Base-by-base conservation (phyloP, 2,329 filamentous ascomycete genomes). In the Raffaelea albimanens region DNA sequence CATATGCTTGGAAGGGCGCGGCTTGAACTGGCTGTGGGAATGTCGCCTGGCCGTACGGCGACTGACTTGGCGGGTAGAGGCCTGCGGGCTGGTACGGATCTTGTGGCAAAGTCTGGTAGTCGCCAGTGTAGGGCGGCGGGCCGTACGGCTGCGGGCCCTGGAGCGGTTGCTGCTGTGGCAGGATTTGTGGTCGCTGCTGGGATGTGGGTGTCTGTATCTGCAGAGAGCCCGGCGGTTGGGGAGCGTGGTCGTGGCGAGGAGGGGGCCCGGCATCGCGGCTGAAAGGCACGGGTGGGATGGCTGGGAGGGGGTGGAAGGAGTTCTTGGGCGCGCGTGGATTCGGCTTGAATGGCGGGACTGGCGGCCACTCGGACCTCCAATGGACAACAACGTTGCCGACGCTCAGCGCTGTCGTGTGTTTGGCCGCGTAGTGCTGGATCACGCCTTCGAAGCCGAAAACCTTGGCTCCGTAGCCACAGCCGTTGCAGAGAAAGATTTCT, bases 331-430 rank as follows among this genome's bases (percentile, higher is more conserved):
- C 61, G 34, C 67, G 67, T 47, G 78, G 77, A 54, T 84, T 73
- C 20, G 78, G 72, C 53, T 78, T 73, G 62, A 91, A 91, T 0
- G 85, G 85, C n/a, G 83, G 75, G 25, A 77, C 68, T 54, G 81
- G 76, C 39, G 87, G 86, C 87, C 87, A 94, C 60, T 88, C 83
- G 3, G 85, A 78, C 60, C 82, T 80, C 87, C 87, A 94, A 57
- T 84, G 73, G 16, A 91, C 84, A 40, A 89, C 78, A 42, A 85
- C 68, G 56, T 78, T 87, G 43, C 85, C 86, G 48, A 75, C 63
- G 60, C 83, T 88, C 49, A 91, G 78, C 14, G 70, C 64, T 48
- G 63, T 78, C 40, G 85, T 89, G 60, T 93, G 87, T 61, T 91
- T 93, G 38, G 85, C 85, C 49, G 85, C 85, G 59, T 82, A 91